Percentiles rank a stretch among this genome's conserved stretches.
These are phyloP conservation scores for Penicillium sp. DNA, from an alignment of 2,329 filamentous ascomycete species.

Conservation along the genomic window DNA sequence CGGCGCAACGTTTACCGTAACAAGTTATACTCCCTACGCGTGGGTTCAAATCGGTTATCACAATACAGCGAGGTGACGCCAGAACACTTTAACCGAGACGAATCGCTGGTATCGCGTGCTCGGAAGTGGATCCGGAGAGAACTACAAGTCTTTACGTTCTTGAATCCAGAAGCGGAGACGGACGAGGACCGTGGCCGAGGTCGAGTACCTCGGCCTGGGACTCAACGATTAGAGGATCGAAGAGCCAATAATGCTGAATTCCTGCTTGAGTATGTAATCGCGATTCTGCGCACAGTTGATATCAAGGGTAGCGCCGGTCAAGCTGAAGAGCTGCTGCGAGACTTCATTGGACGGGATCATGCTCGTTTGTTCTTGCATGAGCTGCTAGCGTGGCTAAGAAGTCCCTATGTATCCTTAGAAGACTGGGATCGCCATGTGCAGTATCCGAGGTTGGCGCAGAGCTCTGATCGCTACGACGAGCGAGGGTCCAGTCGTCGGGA, in stretches of 20 bases:
- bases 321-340: conserved; percentile 75
- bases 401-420: conserved; percentile 69
- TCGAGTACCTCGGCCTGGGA: conserved; percentile 27
- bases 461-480: neutral
- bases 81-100: conserved; percentile 61
- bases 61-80: conserved; percentile 74
- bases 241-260: conserved; percentile 75
- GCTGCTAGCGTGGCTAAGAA: conserved; percentile 76
- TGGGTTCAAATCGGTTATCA: conserved; percentile 79
- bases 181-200: conserved; percentile 17
- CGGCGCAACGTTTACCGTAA: conserved; percentile 73
- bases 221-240: conserved; percentile 40
- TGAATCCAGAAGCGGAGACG: conserved; percentile 47
- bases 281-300: conserved; percentile 80
- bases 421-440: conserved; percentile 82
- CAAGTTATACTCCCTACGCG: conserved; percentile 73
- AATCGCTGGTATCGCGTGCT: conserved; percentile 72
- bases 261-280: conserved; percentile 80
- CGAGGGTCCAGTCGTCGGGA: conserved; percentile 10
- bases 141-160: conserved; percentile 76
- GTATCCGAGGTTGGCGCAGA: conserved; percentile 52
- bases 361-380: conserved; percentile 81
- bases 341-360: conserved; percentile 75
- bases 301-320: conserved; percentile 75
- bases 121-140: conserved; percentile 82